Evolutionary conservation across 495 filamentous ascomycete genomes (phyloP), one percentile per base, ranked within the genome.

Genomic region (Aspergillus conjunctus): DNA sequence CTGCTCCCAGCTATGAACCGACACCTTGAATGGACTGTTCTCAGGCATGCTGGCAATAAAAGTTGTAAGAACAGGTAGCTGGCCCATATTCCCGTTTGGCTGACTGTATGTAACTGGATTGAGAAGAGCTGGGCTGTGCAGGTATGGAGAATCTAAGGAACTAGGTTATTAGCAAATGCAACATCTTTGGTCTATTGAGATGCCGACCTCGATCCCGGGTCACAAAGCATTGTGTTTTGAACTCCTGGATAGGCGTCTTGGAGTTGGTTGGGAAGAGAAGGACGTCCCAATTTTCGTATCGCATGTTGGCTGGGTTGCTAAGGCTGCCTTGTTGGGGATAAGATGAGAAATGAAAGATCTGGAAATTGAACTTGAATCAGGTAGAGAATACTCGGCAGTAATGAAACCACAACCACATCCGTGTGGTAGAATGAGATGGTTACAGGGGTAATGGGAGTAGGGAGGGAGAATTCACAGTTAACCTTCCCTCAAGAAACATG

Each of bases 211-310:
- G 69, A 68, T 93, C 90, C 39, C 85, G 84, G 39, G 87, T 83
- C 17, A 89, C 88, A 72, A 87, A 89, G 72, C 91, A 96, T 64
- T 85, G 82, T 15, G 91, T 92, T 68, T 87, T 89, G 83, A 94
- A 96, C 70, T 96, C 92, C 69, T 93, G 91, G 45, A 93, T 71
- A 9, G 91, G 91, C 17, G 89, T 80, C 61, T 83, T 83, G 54
- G 75, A 81, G 32, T 73, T 73, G 45, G 78, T 74, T 1, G 91
- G 88, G 71, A 95, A 94, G 57, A 96, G 77, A 51, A 95, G 85
- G 53, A 93, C 81, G 68, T 95, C 92, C 92, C 91, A 94, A 65
- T 88, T 87, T 58, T 88, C 81, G 78, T 90, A 95, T 54, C 91
- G 86, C 91, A 95, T 95, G 10, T 26, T 70, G 68, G 39, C 15